Conservation (phyloP, 164 flowering plant species). For the Buxus sempervirens region DNA sequence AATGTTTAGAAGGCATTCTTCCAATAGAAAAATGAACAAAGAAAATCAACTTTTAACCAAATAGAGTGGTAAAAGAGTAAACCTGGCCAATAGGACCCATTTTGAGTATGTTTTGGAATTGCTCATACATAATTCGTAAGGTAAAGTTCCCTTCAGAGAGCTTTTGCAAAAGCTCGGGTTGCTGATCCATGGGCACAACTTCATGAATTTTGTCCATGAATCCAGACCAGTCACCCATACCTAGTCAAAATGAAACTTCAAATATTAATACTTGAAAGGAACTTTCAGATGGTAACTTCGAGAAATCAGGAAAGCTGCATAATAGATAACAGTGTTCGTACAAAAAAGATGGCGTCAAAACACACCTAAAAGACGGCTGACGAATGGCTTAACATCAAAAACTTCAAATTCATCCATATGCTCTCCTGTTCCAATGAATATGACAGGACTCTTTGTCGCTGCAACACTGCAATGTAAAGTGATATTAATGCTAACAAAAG, state of each 20-base stretch:
- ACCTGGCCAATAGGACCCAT: slow-evolving; percentile 99
- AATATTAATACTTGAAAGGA: background rate
- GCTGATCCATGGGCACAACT: slow-evolving; percentile 98
- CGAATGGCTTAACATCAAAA: slow-evolving; percentile 98
- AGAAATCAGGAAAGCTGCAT: background rate
- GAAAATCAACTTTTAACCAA: background rate
- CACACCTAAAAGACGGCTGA: slow-evolving; percentile 89
- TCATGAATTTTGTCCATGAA: slow-evolving; percentile 99
- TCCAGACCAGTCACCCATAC: slow-evolving; percentile 99
- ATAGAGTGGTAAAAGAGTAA: slow-evolving; percentile 8
- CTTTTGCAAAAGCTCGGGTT: slow-evolving; percentile 93
- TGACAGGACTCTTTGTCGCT: slow-evolving; percentile 95
- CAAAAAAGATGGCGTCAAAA: background rate
- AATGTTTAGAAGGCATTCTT: background rate
- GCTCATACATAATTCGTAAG: slow-evolving; percentile 92
- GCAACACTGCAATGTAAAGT: slow-evolving; percentile 66
- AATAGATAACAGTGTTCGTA: background rate
- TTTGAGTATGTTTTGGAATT: slow-evolving; percentile 88
- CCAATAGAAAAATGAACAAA: background rate
- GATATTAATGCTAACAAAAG: background rate
- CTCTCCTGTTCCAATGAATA: slow-evolving; percentile 97
- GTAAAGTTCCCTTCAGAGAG: slow-evolving; percentile 93
- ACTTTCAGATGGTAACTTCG: background rate
- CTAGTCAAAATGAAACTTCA: slow-evolving; percentile 29
- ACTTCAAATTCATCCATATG: slow-evolving; percentile 99